phyloP scores from a whole-genome alignment of 2,329 filamentous ascomycete genomes.

The Tolypocladium amazonense region DNA sequence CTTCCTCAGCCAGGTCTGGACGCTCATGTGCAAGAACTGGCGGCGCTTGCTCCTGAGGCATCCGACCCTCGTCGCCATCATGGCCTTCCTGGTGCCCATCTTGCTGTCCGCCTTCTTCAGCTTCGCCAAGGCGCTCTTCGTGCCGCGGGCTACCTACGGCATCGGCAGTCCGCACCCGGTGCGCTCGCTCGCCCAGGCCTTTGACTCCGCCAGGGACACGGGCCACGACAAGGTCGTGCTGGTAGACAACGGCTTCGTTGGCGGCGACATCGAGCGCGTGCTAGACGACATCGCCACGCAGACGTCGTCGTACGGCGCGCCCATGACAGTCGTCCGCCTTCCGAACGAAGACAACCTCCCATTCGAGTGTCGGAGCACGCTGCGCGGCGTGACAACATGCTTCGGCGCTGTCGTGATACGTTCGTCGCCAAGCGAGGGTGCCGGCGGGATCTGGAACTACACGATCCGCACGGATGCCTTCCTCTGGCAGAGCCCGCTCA shows the following conservation, averaged over 20 bases:
- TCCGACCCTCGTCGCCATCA: constrained; percentile 37
- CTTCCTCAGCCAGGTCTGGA: constrained; percentile 47
- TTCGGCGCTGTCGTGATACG: constrained; percentile 67
- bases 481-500: constrained; percentile 42
- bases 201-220: constrained; percentile 40
- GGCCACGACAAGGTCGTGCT: constrained; percentile 64
- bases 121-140: constrained; percentile 74
- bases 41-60: constrained; percentile 48
- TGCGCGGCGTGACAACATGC: constrained; percentile 59
- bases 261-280: constrained; percentile 61
- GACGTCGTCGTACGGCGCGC: constrained; percentile 41
- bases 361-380: constrained; percentile 49
- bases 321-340: constrained; percentile 45
- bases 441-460: constrained; percentile 69
- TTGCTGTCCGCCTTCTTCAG: constrained; percentile 48
- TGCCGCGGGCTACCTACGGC: constrained; percentile 65
- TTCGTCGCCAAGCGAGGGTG: constrained; percentile 63
- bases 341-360: constrained; percentile 46
- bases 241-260: constrained; percentile 61
- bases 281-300: constrained; percentile 52
- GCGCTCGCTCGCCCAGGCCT: constrained; percentile 52
- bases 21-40: constrained; percentile 51
- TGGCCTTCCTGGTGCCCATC: constrained; percentile 50
- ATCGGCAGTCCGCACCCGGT: constrained; percentile 54
- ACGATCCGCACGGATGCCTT: constrained; percentile 67